These are phyloP conservation scores for Calophaca sinica DNA, from an alignment of 306 rosid species.

Conservation along the genomic window DNA sequence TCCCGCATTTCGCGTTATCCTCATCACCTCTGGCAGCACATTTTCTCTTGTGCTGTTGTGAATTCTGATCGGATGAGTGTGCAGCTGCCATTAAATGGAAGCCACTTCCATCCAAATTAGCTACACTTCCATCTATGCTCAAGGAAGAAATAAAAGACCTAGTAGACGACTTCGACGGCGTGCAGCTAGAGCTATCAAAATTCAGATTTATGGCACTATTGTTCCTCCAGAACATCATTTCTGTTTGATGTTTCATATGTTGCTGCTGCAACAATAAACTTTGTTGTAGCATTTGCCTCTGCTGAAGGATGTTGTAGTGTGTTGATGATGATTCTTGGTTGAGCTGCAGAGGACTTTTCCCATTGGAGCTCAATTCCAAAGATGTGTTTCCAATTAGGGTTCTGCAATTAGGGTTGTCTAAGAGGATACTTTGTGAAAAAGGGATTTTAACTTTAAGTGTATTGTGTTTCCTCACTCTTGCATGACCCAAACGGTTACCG, in stretches of 20 bases:
- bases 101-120: slow-evolving; percentile 66
- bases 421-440: slow-evolving; percentile 64
- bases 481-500: slow-evolving; percentile 73
- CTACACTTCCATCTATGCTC: slow-evolving; percentile 66
- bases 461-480: slow-evolving; percentile 73
- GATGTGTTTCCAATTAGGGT: slow-evolving; percentile 58
- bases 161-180: slow-evolving; percentile 77
- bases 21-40: slow-evolving; percentile 77
- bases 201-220: slow-evolving; percentile 74
- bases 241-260: slow-evolving; percentile 63
- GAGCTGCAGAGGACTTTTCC: slow-evolving; percentile 65
- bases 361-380: slow-evolving; percentile 69
- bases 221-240: slow-evolving; percentile 65
- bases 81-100: slow-evolving; percentile 79
- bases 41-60: slow-evolving; percentile 75
- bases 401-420: slow-evolving; percentile 68
- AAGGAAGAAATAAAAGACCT: slow-evolving; percentile 86
- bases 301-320: slow-evolving; percentile 62
- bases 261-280: slow-evolving; percentile 62
- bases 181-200: slow-evolving; percentile 77
- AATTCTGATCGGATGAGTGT: slow-evolving; percentile 69
- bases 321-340: slow-evolving; percentile 56
- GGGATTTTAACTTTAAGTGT: slow-evolving; percentile 52
- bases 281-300: slow-evolving; percentile 59
- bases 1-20: slow-evolving; percentile 75